These are phyloP conservation scores for Neopestalotiopsis sp. DNA, from an alignment of 2,329 filamentous ascomycete species.

Conservation along the genomic window DNA sequence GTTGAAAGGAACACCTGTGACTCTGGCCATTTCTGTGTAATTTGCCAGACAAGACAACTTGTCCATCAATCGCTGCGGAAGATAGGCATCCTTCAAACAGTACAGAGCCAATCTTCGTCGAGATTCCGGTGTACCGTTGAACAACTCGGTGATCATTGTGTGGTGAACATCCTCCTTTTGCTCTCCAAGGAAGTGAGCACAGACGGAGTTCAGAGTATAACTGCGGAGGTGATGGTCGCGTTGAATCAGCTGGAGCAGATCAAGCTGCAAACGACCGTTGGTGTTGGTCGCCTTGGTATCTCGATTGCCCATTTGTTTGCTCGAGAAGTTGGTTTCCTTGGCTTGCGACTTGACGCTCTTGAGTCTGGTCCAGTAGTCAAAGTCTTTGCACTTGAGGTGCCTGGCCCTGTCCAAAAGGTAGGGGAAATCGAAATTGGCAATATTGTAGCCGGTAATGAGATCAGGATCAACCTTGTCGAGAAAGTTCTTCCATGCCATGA, in stretches of 20 bases:
- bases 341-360: slow-evolving; percentile 72
- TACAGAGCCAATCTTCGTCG: slow-evolving; percentile 90
- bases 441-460: slow-evolving; percentile 99
- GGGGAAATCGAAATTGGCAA: slow-evolving; percentile 97
- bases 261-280: slow-evolving; percentile 89
- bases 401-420: slow-evolving; percentile 90
- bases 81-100: slow-evolving; percentile 95
- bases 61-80: slow-evolving; percentile 93
- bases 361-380: slow-evolving; percentile 87
- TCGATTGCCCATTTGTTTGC: slow-evolving; percentile 97
- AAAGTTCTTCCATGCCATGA: slow-evolving; percentile 92
- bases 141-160: slow-evolving; percentile 98
- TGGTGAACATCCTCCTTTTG: slow-evolving; percentile 99
- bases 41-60: slow-evolving; percentile 99
- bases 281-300: slow-evolving; percentile 95
- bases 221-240: slow-evolving; percentile 93
- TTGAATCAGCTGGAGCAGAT: slow-evolving; percentile 93
- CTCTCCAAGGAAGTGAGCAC: slow-evolving; percentile 90
- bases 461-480: slow-evolving; percentile 90
- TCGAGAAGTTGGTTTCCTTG: slow-evolving; percentile 87
- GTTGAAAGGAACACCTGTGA: slow-evolving; percentile 98
- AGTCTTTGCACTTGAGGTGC: slow-evolving; percentile 78
- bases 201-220: slow-evolving; percentile 97
- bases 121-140: slow-evolving; percentile 94
- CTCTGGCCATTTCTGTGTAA: slow-evolving; percentile 99